Conservation (phyloP, 768 basidiomycete species). For the Boletus sp. region DNA sequence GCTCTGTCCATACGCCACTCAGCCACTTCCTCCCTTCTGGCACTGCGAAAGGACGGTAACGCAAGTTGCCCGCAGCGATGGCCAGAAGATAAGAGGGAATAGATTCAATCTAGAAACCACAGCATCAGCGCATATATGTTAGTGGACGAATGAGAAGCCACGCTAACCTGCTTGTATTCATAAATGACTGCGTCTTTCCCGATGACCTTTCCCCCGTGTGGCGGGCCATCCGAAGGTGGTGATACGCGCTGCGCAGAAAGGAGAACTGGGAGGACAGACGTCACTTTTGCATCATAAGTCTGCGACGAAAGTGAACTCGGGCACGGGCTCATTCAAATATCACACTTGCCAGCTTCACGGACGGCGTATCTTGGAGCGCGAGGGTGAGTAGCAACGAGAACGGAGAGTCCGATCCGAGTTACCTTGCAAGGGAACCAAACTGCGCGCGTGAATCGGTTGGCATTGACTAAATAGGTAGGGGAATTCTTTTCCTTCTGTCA, state of each 20-base stretch:
- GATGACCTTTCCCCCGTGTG: constrained; percentile 70
- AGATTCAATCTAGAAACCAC: constrained; percentile 59
- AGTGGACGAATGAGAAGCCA: neutral
- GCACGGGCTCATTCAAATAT: neutral
- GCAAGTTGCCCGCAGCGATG: constrained; percentile 81
- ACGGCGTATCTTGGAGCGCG: constrained; percentile 64
- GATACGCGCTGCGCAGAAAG: constrained; percentile 81
- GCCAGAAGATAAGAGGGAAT: constrained; percentile 94
- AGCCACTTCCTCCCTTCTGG: constrained; percentile 70
- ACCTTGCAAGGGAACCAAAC: constrained; percentile 80
- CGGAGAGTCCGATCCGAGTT: neutral
- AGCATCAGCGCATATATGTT: neutral
- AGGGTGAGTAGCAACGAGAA: neutral
- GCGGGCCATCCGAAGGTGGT: constrained; percentile 66
- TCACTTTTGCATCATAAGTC: constrained; percentile 83
- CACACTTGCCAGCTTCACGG: constrained; percentile 73
- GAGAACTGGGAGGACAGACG: constrained; percentile 79
- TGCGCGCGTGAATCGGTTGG: constrained; percentile 87
- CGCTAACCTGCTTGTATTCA: constrained; percentile 68
- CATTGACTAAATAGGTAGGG: constrained; percentile 92
- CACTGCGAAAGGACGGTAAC: constrained; percentile 63
- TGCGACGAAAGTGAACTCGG: constrained; percentile 25
- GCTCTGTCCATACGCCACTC: constrained; percentile 90
- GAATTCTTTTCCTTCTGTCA: constrained; percentile 83
- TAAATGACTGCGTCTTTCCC: constrained; percentile 77